phyloP scores from a whole-genome alignment of 805 yeast species.

The Saccharomycopsis guyanensis region DNA sequence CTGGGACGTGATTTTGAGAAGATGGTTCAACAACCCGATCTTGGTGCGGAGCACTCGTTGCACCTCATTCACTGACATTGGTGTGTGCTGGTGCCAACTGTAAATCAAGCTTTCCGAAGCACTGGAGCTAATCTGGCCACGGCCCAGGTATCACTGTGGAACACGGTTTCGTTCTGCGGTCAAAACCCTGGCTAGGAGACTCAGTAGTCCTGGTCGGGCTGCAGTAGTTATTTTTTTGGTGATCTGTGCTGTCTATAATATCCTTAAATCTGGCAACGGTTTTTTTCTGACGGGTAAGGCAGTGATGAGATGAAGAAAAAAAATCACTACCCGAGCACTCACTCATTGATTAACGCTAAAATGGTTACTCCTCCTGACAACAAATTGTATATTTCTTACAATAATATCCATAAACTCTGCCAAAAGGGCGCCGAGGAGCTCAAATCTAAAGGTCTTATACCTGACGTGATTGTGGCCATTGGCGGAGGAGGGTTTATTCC shows the following conservation, averaged over 20 bases:
- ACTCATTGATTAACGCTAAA: too few species aligned
- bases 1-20: background rate
- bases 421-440: conserved; percentile 54
- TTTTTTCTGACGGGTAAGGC: background rate
- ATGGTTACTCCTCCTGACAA: conserved; percentile 19
- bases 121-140: too few species aligned
- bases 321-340: too few species aligned
- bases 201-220: too few species aligned
- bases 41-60: background rate
- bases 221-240: too few species aligned
- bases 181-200: too few species aligned
- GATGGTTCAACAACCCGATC: background rate
- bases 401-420: conserved; percentile 76
- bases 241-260: too few species aligned
- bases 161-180: too few species aligned
- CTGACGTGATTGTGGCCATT: conserved; percentile 57
- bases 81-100: too few species aligned
- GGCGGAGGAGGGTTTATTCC: conserved; percentile 75
- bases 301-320: background rate
- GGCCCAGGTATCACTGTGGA: too few species aligned
- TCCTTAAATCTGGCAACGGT: background rate
- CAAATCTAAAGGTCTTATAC: conserved; percentile 33
- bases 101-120: too few species aligned
- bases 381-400: conserved; percentile 63
- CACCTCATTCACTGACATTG: background rate